Evolutionary conservation across 805 yeast species (phyloP).

Genomic region (Deakozyma indianensis): DNA sequence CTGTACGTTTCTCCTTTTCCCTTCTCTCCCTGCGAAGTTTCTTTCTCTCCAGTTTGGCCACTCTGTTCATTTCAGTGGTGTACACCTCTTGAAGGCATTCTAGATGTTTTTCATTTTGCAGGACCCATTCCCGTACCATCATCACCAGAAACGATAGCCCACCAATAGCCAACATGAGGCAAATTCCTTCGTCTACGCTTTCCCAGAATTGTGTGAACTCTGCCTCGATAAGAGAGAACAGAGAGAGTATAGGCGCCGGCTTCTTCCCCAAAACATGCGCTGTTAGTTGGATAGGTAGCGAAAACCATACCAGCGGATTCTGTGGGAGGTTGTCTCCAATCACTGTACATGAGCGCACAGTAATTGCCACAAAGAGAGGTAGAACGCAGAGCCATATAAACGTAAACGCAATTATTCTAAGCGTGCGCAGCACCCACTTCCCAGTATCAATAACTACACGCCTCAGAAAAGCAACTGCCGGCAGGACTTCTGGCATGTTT

Average conservation of each 20-base stretch:
- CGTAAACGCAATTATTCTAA: constrained; percentile 9
- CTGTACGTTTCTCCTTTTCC: background rate
- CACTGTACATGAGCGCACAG: constrained; percentile 10
- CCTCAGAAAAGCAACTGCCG: constrained; percentile 32
- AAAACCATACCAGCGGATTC: constrained; percentile 1
- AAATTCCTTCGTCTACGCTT: constrained; percentile 1
- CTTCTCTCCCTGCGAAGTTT: no score
- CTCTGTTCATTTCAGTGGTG: background rate
- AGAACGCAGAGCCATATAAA: constrained; percentile 16
- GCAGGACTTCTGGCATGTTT: constrained; percentile 51
- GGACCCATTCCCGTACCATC: constrained; percentile 22
- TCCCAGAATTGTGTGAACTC: background rate
- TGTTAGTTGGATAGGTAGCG: background rate
- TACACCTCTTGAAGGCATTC: constrained; percentile 5
- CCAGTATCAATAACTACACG: constrained; percentile 20
- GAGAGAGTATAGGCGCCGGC: background rate
- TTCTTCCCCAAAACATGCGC: background rate
- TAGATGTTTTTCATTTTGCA: constrained; percentile 17
- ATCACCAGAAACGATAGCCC: constrained; percentile 26
- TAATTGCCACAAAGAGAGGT: constrained; percentile 13
- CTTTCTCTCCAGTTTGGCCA: background rate
- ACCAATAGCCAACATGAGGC: background rate
- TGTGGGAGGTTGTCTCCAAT: constrained; percentile 11
- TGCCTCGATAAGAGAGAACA: background rate
- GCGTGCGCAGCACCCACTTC: constrained; percentile 8